These are phyloP conservation scores for Pythium brassicae DNA, from an alignment of 352 stramenopile species.

Conservation along the genomic window DNA sequence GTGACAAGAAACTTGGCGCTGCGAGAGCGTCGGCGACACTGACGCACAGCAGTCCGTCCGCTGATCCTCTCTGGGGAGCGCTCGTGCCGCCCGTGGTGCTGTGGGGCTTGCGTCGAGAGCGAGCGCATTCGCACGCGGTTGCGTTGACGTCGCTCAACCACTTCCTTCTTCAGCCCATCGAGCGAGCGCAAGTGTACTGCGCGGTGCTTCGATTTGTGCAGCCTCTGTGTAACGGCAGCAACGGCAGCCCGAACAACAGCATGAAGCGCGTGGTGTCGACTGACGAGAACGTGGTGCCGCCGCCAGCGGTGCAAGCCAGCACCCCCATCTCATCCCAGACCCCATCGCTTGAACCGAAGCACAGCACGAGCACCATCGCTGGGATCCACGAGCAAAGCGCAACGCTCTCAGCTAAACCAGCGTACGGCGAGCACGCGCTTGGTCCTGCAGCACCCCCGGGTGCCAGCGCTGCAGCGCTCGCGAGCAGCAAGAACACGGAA, in stretches of 20 bases:
- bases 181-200: slow-evolving; percentile 24
- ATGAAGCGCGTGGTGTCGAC: too few relatives aligned
- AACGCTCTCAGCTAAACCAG: too few relatives aligned
- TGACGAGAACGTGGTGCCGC: too few relatives aligned
- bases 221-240: neutral
- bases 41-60: neutral
- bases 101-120: neutral
- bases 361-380: too few relatives aligned
- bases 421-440: neutral
- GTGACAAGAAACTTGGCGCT: neutral
- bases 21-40: neutral
- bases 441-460: neutral
- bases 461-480: too few relatives aligned
- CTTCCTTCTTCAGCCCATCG: slow-evolving; percentile 31
- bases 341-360: too few relatives aligned
- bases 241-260: too few relatives aligned
- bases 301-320: too few relatives aligned
- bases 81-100: slow-evolving; percentile 3
- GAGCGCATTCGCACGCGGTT: slow-evolving; percentile 14
- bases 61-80: neutral
- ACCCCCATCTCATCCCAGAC: too few relatives aligned
- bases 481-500: too few relatives aligned
- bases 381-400: too few relatives aligned
- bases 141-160: slow-evolving; percentile 25
- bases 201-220: slow-evolving; percentile 11